Conservation (phyloP, 257 asterid species). For the Anisodus tanguticus region DNA sequence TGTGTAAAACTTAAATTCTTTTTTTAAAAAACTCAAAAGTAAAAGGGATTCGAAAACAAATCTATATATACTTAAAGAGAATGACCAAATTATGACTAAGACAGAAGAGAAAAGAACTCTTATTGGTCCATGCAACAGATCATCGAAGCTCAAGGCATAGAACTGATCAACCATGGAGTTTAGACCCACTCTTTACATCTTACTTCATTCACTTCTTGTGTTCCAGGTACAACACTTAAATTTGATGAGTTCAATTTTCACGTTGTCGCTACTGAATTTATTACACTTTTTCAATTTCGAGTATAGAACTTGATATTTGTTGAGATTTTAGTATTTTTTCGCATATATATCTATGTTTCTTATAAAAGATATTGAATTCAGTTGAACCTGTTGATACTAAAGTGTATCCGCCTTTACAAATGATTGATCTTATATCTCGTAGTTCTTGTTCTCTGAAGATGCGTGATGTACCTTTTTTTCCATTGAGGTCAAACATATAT, state of each 20-base stretch:
- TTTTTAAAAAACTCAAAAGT: too few species aligned
- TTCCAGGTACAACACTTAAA: constrained; percentile 23
- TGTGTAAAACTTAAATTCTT: too few species aligned
- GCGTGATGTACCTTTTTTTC: too few species aligned
- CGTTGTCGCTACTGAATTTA: not conserved
- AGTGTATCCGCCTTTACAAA: not conserved
- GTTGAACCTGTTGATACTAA: not conserved
- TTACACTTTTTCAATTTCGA: not conserved
- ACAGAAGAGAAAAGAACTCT: not conserved
- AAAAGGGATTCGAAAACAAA: not conserved
- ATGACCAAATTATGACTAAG: not conserved
- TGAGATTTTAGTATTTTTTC: not conserved
- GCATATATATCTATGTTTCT: not conserved
- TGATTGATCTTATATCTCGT: not conserved
- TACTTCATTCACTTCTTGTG: constrained; percentile 30
- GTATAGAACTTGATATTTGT: not conserved
- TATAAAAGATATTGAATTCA: not conserved
- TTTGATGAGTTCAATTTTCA: not conserved
- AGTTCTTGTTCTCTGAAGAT: not conserved
- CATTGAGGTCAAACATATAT: too few species aligned
- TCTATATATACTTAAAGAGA: not conserved
- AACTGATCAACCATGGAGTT: constrained; percentile 25
- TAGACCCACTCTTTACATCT: constrained; percentile 18
- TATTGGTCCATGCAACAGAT: not conserved
- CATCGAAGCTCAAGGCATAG: not conserved